Evolutionary conservation across 371 early-diverging fungal species (phyloP).

Genomic region (Parasitella parasitica): DNA sequence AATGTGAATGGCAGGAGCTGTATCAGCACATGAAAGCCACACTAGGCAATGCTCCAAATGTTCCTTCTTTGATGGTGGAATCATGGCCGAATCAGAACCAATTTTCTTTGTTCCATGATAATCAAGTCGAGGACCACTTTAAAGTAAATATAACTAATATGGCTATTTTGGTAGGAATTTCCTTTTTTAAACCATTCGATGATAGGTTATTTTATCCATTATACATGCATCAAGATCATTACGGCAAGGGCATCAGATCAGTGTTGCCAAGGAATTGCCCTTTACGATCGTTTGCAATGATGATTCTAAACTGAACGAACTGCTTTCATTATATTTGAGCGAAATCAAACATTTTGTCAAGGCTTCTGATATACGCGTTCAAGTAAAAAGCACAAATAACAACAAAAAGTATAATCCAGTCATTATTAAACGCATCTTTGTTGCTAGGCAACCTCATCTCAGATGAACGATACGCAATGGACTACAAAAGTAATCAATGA

Average conservation of each 20-base stretch:
- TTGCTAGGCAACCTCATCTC: not conserved
- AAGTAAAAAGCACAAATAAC: not conserved
- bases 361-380: slow-evolving; percentile 32
- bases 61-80: slow-evolving; percentile 57
- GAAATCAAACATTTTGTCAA: slow-evolving; percentile 50
- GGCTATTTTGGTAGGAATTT: slow-evolving; percentile 1
- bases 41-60: not conserved
- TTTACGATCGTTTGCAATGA: slow-evolving; percentile 53
- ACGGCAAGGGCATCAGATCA: slow-evolving; percentile 63
- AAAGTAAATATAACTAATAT: slow-evolving; percentile 31
- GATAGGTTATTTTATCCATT: slow-evolving; percentile 48
- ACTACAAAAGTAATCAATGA: slow-evolving; percentile 38
- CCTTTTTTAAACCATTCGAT: slow-evolving; percentile 1
- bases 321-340: slow-evolving; percentile 37
- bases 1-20: slow-evolving; percentile 44
- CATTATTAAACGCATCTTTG: not conserved
- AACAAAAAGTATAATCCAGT: not conserved
- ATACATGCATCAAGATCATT: slow-evolving; percentile 67
- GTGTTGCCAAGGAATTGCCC: slow-evolving; percentile 49
- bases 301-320: slow-evolving; percentile 26
- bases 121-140: slow-evolving; percentile 56
- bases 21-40: slow-evolving; percentile 55
- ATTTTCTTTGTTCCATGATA: slow-evolving; percentile 36
- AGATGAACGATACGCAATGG: not conserved
- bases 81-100: slow-evolving; percentile 45